Evolutionary conservation across 306 rosid genomes (phyloP), one percentile per base, ranked within the genome.

Genomic region (Cyclanthera cordifolia): DNA sequence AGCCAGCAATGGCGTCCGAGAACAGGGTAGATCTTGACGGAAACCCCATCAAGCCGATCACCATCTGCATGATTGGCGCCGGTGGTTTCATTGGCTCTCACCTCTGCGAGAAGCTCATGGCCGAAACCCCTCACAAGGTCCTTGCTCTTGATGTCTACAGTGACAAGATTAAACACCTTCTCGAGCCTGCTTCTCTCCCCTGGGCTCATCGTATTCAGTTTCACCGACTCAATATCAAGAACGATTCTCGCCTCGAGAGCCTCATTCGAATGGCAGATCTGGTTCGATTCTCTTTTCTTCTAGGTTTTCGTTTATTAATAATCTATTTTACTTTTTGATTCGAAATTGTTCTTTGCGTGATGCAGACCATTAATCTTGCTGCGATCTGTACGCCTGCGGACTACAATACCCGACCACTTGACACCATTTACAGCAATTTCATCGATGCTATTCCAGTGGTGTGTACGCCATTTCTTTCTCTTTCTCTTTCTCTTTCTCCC

Each of bases 371-470:
- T 49, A 91, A 91, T 64, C 94, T 91, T 30, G 97, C 97, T 59
- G 97, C 97, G 12, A 91, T 91, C 53, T 91, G 97, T 49, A 91
- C 97, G 53, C 96, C 97, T 28, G 96, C 97, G 49, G 97, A 91
- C 69, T 91, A 91, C 80, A 91, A 91, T 77, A 91, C 96, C 21
- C 97, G 97, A 46, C 97, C 96, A 0, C 74, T 91, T 10, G 97
- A 91, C 63, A 91, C 97, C 16, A 91, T 91, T 72, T 91, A 91
- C 78, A 91, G 97, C 79, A 91, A 91, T 72, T 91, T 91, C 82
- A 91, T 88, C 55, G 97, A 91, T 47, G 97, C 97, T 27, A 86
- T 91, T 65, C 97, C 97, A 0, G 97, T 91, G 85, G 96, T 91
- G 79, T 10, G 85, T 72, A 4, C 60, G 32, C n/a, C 11, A 53